These are phyloP conservation scores for Ogataea trehaloabstinens DNA, from an alignment of 805 yeast genomes.

Conservation along the genomic window DNA sequence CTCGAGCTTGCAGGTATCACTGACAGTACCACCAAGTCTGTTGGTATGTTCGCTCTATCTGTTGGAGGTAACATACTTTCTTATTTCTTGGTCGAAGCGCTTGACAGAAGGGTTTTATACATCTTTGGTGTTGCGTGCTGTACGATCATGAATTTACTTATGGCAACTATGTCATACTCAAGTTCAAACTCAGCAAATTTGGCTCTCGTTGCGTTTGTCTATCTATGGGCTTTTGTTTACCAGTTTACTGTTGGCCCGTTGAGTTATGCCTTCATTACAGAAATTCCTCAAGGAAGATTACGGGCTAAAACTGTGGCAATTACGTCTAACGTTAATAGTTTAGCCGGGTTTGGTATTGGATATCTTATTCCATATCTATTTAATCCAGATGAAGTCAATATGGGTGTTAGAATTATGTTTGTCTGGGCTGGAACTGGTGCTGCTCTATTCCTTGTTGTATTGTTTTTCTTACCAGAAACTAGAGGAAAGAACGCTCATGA, in stretches of 20 bases:
- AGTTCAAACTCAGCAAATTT: conserved; percentile 22
- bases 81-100: conserved; percentile 37
- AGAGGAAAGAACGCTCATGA: conserved; percentile 4
- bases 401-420: conserved; percentile 24
- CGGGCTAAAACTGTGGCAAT: conserved; percentile 19
- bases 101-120: conserved; percentile 34
- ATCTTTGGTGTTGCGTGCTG: conserved; percentile 19
- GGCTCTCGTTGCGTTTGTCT: conserved; percentile 25
- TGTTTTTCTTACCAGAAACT: conserved; percentile 5
- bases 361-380: conserved; percentile 20
- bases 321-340: conserved; percentile 9
- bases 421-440: conserved; percentile 3
- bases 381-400: conserved; percentile 14
- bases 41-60: conserved; percentile 22
- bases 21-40: conserved; percentile 4
- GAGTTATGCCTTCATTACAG: conserved; percentile 20
- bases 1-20: conserved; percentile 7
- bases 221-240: conserved; percentile 22
- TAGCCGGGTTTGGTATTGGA: conserved; percentile 12
- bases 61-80: conserved; percentile 30
- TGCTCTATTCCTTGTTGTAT: conserved; percentile 1
- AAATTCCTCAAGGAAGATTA: conserved; percentile 14
- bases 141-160: conserved; percentile 18
- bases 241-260: conserved; percentile 29
- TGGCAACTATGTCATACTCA: conserved; percentile 18